Conservation (phyloP, 495 filamentous ascomycete species). For the Ramalina intermedia region DNA sequence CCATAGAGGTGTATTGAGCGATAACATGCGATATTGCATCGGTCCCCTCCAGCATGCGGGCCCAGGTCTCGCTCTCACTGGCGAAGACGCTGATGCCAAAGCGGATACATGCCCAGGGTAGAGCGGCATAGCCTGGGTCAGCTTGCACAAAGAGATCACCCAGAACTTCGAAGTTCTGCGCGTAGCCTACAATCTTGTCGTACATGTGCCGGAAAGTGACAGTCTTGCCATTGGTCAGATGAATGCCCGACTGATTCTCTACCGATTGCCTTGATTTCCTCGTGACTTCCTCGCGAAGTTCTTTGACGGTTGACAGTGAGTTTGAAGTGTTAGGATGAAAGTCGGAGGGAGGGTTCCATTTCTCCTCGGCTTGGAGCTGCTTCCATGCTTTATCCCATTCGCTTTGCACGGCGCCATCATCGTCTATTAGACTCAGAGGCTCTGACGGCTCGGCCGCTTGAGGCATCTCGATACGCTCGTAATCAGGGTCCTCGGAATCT, state of each 20-base stretch:
- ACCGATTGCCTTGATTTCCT: background rate
- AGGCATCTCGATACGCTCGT: too few relatives aligned
- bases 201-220: constrained; percentile 6
- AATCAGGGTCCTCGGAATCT: too few relatives aligned
- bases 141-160: constrained; percentile 11
- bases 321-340: background rate
- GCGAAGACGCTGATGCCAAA: constrained; percentile 7
- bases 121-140: constrained; percentile 9
- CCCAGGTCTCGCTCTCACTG: constrained; percentile 6
- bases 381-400: constrained; percentile 12
- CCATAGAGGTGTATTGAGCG: constrained; percentile 6
- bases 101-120: constrained; percentile 8
- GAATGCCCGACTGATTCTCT: constrained; percentile 1
- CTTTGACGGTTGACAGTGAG: background rate
- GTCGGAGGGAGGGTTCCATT: constrained; percentile 2
- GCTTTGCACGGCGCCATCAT: background rate
- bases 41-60: constrained; percentile 5
- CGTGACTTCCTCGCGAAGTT: background rate
- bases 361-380: background rate
- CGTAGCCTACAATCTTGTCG: constrained; percentile 8
- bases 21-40: constrained; percentile 1
- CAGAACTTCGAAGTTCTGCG: constrained; percentile 6
- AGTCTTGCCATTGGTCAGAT: constrained; percentile 1
- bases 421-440: background rate
- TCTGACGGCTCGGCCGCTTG: background rate